These are phyloP conservation scores for Stemphylium vesicarium DNA, from an alignment of 2,329 filamentous ascomycete species.

Conservation along the genomic window DNA sequence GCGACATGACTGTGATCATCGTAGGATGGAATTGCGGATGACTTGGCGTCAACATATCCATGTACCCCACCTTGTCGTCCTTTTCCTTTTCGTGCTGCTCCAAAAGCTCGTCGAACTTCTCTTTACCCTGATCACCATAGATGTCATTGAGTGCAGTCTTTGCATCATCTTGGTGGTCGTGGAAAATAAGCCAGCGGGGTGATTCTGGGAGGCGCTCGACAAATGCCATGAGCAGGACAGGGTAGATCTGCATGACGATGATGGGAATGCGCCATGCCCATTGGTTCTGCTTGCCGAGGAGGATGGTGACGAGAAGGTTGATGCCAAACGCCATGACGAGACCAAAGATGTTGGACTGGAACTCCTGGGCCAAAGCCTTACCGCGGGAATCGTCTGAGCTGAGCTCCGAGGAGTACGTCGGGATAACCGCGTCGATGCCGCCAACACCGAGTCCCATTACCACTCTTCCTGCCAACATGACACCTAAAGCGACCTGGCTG, in stretches of 20 bases:
- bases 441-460: slow-evolving; percentile 65
- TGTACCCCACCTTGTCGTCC: slow-evolving; percentile 57
- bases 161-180: slow-evolving; percentile 59
- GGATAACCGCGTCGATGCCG: slow-evolving; percentile 66
- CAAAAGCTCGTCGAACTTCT: slow-evolving; percentile 58
- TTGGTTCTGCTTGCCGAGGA: slow-evolving; percentile 61
- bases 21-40: slow-evolving; percentile 66
- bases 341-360: slow-evolving; percentile 69
- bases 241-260: slow-evolving; percentile 66
- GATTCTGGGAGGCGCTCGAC: slow-evolving; percentile 63
- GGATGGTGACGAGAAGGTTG: slow-evolving; percentile 62
- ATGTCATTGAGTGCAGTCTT: slow-evolving; percentile 57
- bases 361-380: slow-evolving; percentile 66
- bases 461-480: slow-evolving; percentile 60
- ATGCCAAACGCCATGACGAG: slow-evolving; percentile 66
- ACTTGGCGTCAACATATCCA: slow-evolving; percentile 63
- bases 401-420: slow-evolving; percentile 65
- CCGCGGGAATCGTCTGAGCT: slow-evolving; percentile 63
- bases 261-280: slow-evolving; percentile 70
- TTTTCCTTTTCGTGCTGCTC: slow-evolving; percentile 59
- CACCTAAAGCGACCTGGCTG: slow-evolving; percentile 46
- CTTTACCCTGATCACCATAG: slow-evolving; percentile 58
- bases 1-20: slow-evolving; percentile 67
- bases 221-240: slow-evolving; percentile 59
- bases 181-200: slow-evolving; percentile 63